phyloP scores from a whole-genome alignment of 179 eudicot species.

The Beta corolliflora region DNA sequence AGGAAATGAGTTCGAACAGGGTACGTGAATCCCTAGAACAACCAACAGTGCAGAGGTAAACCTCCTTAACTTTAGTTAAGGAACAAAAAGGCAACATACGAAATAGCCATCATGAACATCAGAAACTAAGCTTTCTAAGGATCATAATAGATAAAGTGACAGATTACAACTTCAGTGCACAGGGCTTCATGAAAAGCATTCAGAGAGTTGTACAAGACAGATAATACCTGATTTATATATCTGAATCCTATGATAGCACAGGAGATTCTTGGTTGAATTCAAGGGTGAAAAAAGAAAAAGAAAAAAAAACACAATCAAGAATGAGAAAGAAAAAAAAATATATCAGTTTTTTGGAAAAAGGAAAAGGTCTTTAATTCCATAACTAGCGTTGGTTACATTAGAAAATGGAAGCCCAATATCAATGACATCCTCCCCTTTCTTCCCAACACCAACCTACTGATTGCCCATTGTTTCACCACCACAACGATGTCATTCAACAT shows the following conservation, averaged over 20 bases:
- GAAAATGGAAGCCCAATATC: neutral
- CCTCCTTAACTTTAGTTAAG: constrained; percentile 8
- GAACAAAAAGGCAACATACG: constrained; percentile 11
- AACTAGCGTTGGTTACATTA: neutral
- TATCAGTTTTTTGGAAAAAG: neutral
- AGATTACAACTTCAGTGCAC: neutral
- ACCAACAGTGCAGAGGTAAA: constrained; percentile 15
- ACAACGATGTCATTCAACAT: neutral
- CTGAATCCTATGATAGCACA: neutral
- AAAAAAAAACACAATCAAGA: neutral
- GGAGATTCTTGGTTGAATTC: neutral
- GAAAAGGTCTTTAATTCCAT: neutral
- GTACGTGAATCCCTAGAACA: constrained; percentile 76
- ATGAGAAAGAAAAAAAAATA: neutral
- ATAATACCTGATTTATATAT: neutral
- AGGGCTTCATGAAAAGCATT: neutral
- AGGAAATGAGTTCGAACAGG: constrained; percentile 80
- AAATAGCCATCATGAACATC: constrained; percentile 10
- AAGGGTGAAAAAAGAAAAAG: neutral
- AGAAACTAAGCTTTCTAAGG: neutral
- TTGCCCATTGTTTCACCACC: neutral
- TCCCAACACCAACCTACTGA: neutral
- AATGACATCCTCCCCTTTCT: neutral
- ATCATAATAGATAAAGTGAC: neutral
- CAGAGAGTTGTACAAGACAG: neutral